Conservation (phyloP, 129 eudicot genomes). For the Smallanthus sonchifolius region DNA sequence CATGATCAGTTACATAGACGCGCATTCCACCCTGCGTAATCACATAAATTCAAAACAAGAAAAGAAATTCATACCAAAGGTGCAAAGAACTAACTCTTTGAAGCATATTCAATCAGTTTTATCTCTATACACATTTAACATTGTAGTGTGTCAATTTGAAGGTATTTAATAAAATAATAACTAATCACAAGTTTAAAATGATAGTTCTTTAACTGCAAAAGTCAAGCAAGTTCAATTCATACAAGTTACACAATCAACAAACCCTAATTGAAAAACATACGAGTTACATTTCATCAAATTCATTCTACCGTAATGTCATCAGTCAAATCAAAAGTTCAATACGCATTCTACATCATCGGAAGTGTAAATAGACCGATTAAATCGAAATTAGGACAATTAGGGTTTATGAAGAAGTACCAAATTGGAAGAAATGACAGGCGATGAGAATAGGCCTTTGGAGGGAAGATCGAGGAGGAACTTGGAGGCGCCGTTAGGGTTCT, state of each 20-base stretch:
- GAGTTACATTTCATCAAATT: neutral
- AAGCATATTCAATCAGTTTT: neutral
- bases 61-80: neutral
- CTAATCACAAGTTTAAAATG: neutral
- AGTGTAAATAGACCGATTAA: neutral
- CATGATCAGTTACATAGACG: slow-evolving; percentile 74
- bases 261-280: slow-evolving; percentile 4
- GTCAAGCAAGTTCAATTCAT: slow-evolving; percentile 1
- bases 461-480: slow-evolving; percentile 58
- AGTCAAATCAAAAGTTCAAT: neutral
- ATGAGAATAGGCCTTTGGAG: slow-evolving; percentile 71
- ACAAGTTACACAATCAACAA: neutral
- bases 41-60: neutral
- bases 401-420: slow-evolving; percentile 40
- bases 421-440: slow-evolving; percentile 55
- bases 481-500: slow-evolving; percentile 4
- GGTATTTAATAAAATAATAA: neutral
- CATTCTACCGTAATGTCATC: neutral
- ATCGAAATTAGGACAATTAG: slow-evolving; percentile 11
- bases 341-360: neutral
- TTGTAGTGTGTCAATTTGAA: neutral
- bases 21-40: slow-evolving; percentile 75
- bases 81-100: neutral
- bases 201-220: neutral
- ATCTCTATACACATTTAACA: neutral